These are phyloP conservation scores for Metschnikowia lochheadii DNA, from an alignment of 805 yeast species.

Conservation along the genomic window DNA sequence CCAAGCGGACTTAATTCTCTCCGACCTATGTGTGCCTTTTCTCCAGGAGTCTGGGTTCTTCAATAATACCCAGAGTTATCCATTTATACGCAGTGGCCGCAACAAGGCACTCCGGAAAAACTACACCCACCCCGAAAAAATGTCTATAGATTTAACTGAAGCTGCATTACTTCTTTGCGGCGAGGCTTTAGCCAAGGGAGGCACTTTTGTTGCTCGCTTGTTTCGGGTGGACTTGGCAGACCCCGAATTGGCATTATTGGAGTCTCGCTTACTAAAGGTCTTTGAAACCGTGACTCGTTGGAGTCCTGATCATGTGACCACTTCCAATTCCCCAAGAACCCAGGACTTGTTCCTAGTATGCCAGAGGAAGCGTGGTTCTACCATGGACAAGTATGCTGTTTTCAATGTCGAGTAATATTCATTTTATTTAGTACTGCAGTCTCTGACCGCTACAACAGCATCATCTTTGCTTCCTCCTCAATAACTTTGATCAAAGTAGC, in stretches of 20 bases:
- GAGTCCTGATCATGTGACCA: constrained; percentile 9
- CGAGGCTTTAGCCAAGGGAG: constrained; percentile 25
- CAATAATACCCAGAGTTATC: constrained; percentile 34
- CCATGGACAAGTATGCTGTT: constrained; percentile 13
- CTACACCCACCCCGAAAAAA: constrained; percentile 22
- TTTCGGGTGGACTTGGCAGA: constrained; percentile 24
- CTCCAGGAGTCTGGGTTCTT: constrained; percentile 36
- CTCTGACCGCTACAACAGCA: constrained; percentile 1
- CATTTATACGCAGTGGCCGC: constrained; percentile 27
- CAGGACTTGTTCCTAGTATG: constrained; percentile 30
- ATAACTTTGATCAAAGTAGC: neutral
- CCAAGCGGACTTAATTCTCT: constrained; percentile 33
- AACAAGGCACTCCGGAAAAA: constrained; percentile 26
- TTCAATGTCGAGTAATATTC: constrained; percentile 10
- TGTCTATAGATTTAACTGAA: constrained; percentile 38
- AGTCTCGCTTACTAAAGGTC: constrained; percentile 21
- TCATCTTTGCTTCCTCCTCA: neutral
- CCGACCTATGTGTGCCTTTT: constrained; percentile 34
- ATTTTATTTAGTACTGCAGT: neutral
- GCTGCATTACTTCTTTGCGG: constrained; percentile 33
- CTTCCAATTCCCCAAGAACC: constrained; percentile 2
- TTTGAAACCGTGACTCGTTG: constrained; percentile 25
- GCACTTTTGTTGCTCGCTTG: constrained; percentile 31
- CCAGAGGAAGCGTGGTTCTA: constrained; percentile 11
- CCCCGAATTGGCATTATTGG: constrained; percentile 26